These are phyloP conservation scores for Scheffersomyces parashehatae DNA, from an alignment of 1,139 yeast genomes.

Conservation along the genomic window DNA sequence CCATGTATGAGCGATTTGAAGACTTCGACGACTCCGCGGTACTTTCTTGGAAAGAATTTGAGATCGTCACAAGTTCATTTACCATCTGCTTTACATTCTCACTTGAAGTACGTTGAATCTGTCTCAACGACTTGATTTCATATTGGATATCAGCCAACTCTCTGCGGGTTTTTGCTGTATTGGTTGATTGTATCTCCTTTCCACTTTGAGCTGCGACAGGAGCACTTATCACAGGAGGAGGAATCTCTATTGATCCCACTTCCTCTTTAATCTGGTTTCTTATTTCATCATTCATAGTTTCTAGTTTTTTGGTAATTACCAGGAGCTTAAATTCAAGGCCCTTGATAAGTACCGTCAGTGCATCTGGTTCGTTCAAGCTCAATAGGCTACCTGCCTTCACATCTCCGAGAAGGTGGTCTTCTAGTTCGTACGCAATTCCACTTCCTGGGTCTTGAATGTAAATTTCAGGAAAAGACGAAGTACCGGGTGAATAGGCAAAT, in stretches of 20 bases:
- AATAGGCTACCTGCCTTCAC: slow-evolving; percentile 62
- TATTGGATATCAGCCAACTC: slow-evolving; percentile 45
- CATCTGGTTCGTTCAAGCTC: slow-evolving; percentile 47
- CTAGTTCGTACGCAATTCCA: slow-evolving; percentile 75
- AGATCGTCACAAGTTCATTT: slow-evolving; percentile 42
- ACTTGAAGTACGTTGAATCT: slow-evolving; percentile 52
- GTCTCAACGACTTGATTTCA: slow-evolving; percentile 66
- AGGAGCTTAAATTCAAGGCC: slow-evolving; percentile 32
- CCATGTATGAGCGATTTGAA: slow-evolving; percentile 70
- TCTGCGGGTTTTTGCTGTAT: neutral
- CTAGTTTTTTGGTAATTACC: slow-evolving; percentile 28
- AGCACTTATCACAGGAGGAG: slow-evolving; percentile 10
- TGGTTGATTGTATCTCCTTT: slow-evolving; percentile 1
- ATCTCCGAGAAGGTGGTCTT: slow-evolving; percentile 63
- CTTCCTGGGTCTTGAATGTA: slow-evolving; percentile 65
- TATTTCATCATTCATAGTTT: slow-evolving; percentile 24
- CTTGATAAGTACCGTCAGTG: slow-evolving; percentile 16
- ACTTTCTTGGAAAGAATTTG: slow-evolving; percentile 49
- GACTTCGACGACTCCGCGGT: slow-evolving; percentile 45
- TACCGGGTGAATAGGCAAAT: slow-evolving; percentile 80
- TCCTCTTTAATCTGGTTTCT: slow-evolving; percentile 24
- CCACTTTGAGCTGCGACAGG: slow-evolving; percentile 2
- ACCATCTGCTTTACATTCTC: slow-evolving; percentile 45
- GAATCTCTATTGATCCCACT: slow-evolving; percentile 22
- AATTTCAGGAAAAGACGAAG: slow-evolving; percentile 74